These are phyloP conservation scores for Mycena citricolor DNA, from an alignment of 1,284 basidiomycete species.

Conservation along the genomic window DNA sequence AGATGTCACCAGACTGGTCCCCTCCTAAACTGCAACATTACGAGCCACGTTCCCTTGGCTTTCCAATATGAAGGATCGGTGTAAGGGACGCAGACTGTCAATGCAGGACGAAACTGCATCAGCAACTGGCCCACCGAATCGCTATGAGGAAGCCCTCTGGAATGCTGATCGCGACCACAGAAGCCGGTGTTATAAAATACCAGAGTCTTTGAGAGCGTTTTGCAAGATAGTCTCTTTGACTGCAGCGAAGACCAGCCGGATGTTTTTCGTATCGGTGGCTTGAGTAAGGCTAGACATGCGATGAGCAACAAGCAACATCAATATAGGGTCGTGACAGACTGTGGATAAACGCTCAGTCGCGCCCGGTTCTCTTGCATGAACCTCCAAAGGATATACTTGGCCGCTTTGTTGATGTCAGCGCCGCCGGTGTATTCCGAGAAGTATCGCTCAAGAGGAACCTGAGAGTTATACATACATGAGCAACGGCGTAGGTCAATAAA, in stretches of 20 bases:
- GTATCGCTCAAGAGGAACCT: constrained; percentile 85
- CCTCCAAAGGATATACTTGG: constrained; percentile 96
- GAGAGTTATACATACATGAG: neutral
- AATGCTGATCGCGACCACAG: no score
- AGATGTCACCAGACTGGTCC: no score
- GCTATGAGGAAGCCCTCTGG: no score
- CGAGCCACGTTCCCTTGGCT: no score
- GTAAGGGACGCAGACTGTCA: no score
- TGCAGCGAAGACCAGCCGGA: constrained; percentile 91
- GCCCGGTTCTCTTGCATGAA: constrained; percentile 96
- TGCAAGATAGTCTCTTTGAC: constrained; percentile 96
- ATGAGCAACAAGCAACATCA: neutral
- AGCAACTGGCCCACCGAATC: no score
- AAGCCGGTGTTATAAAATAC: constrained; percentile 61
- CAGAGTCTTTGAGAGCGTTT: constrained; percentile 82
- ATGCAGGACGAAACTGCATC: no score
- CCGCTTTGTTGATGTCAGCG: constrained; percentile 94
- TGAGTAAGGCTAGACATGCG: constrained; percentile 64
- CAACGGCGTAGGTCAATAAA: constrained; percentile 1
- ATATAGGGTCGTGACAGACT: constrained; percentile 54
- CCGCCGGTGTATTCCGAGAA: constrained; percentile 97
- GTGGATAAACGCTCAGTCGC: constrained; percentile 85
- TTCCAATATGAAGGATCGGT: no score
- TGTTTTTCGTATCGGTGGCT: constrained; percentile 79
- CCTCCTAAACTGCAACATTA: no score